Conservation (phyloP, 805 yeast species). For the Candida fluviatilis region DNA sequence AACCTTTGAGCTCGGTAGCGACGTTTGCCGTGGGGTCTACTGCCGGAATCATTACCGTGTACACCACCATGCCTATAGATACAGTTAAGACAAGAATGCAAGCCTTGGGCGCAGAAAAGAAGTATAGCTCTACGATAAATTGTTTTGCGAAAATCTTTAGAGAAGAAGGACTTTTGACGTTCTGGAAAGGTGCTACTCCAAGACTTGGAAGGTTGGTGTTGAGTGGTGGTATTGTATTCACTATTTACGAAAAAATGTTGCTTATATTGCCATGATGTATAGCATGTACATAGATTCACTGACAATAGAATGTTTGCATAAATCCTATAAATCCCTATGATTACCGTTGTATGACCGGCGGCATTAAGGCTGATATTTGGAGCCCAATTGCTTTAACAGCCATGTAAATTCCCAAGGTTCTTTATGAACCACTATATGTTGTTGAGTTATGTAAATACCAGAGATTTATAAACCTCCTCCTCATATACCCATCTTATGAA, state of each 20-base stretch:
- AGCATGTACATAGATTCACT: not conserved
- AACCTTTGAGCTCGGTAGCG: constrained; percentile 70
- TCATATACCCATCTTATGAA: no score
- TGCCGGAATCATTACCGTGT: constrained; percentile 86
- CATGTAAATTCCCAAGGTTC: no score
- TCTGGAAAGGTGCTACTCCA: constrained; percentile 99
- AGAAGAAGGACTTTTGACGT: constrained; percentile 85
- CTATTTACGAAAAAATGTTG: constrained; percentile 89
- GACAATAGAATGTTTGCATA: no score
- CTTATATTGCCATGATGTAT: constrained; percentile 36
- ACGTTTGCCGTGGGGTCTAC: constrained; percentile 89
- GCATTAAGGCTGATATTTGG: no score
- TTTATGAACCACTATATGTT: no score
- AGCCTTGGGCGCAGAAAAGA: constrained; percentile 70
- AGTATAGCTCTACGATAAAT: constrained; percentile 71
- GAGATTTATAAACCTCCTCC: no score
- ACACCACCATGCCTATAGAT: constrained; percentile 92
- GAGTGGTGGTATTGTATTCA: constrained; percentile 96
- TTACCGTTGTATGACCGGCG: no score
- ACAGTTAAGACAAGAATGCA: constrained; percentile 98
- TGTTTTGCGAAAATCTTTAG: constrained; percentile 77
- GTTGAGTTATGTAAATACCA: no score
- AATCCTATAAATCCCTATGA: no score
- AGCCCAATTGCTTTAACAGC: no score
- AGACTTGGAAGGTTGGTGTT: constrained; percentile 86